Evolutionary conservation across 164 flowering plant genomes (phyloP), one percentile per base, ranked within the genome.

Genomic region (Houttuynia cordata): DNA sequence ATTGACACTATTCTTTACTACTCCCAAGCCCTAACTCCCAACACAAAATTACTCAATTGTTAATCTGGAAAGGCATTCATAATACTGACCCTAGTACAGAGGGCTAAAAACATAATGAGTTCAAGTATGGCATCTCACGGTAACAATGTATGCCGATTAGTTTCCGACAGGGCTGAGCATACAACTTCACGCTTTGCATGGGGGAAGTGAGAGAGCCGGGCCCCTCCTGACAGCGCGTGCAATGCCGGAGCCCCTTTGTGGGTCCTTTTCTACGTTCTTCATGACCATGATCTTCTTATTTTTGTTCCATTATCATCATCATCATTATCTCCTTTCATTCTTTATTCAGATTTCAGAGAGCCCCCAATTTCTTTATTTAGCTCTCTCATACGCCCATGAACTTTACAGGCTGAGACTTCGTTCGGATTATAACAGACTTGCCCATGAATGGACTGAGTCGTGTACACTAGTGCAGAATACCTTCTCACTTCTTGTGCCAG

Each of bases 201-300:
- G 80, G 73, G 74, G 57, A 54, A 14, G 34, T 23, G 72, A 69
- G 71, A 53, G 13, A n/a, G 64, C 59, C 75, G 76, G 80, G 12
- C 79, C 81, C 76, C n/a, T 21, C 18, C 80, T 80, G 81, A 76
- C 80, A 73, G 66, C 80, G 85, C 85, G 82, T 81, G 85, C 82
- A 62, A 75, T 67, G 78, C 81, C 77, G 74, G 78, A 75, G 74
- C 63, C 59, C 73, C 53, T 64, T 71, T 10, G 61, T 20, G 56
- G 53, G 59, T 10, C 61, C 59, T 69, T 15, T 21, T 10, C n/a
- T 53, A 10, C 56, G 13, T 30, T 21, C 3, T 20, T 24, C 58
- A 30, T 61, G n/a, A 51, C 22, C 54, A 4, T 40, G 6, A 53
- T 53, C 24, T 41, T 5, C 41, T 34, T 20, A 37, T 13, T 10